phyloP scores from a whole-genome alignment of 2,329 filamentous ascomycete genomes.

The Verticillium nonalfalfae region DNA sequence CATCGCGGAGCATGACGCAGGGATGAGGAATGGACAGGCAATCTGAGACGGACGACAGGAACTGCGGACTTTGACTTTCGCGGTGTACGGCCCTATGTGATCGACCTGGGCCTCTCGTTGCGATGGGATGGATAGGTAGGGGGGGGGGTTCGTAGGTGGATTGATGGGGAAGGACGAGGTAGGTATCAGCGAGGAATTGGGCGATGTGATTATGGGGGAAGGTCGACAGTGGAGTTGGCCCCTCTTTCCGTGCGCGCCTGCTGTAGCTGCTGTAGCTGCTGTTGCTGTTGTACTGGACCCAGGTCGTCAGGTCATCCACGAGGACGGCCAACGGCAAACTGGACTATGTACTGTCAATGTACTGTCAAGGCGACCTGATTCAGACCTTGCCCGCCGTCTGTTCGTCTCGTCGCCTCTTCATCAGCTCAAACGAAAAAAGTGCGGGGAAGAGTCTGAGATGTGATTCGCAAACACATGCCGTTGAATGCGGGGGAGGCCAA shows the following conservation, averaged over 20 bases:
- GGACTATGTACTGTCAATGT: neutral
- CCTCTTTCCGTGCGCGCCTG: neutral
- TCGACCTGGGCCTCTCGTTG: neutral
- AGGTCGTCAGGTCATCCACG: too few relatives aligned
- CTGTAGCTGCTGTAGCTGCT: too few relatives aligned
- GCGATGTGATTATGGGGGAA: neutral
- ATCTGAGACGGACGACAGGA: neutral
- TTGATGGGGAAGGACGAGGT: neutral
- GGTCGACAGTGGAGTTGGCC: neutral
- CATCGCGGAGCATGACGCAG: neutral
- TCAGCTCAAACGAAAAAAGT: neutral
- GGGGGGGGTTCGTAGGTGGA: neutral
- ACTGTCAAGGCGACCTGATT: neutral
- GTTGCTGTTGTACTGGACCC: too few relatives aligned
- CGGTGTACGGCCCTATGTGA: neutral
- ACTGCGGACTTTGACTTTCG: neutral
- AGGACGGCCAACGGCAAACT: too few relatives aligned
- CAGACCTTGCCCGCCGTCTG: neutral
- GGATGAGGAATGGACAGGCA: neutral
- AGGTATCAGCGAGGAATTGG: neutral
- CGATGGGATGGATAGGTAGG: neutral
- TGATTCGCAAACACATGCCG: neutral
- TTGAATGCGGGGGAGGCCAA: slow-evolving; percentile 1
- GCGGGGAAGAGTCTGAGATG: neutral
- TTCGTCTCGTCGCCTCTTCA: neutral